Percentiles rank a stretch among this genome's conserved stretches.
These are phyloP conservation scores for Amphichorda felina DNA, from an alignment of 2,329 filamentous ascomycete genomes.

Conservation along the genomic window DNA sequence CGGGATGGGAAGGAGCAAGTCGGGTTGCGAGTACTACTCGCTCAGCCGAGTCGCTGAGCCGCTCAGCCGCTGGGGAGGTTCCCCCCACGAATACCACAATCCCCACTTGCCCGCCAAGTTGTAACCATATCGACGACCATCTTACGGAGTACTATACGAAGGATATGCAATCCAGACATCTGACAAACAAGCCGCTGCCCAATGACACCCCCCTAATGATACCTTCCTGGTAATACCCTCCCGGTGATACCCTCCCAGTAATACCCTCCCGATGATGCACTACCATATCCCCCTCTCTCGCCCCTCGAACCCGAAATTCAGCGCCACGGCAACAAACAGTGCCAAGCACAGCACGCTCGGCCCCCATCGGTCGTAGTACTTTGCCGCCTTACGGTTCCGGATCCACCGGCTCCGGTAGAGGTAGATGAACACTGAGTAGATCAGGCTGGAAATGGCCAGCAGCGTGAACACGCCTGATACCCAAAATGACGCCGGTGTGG, in stretches of 20 bases:
- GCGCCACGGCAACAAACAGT: conserved; percentile 58
- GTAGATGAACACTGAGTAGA: conserved; percentile 77
- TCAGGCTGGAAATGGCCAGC: conserved; percentile 64
- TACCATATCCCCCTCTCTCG: conserved; percentile 45
- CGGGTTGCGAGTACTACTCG: too few relatives aligned
- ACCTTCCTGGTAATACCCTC: too few relatives aligned
- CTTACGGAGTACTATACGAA: too few relatives aligned
- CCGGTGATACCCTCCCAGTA: too few relatives aligned
- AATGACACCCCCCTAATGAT: neutral
- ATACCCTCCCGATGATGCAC: too few relatives aligned
- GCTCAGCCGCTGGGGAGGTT: too few relatives aligned
- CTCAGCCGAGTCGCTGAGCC: too few relatives aligned
- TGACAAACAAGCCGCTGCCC: too few relatives aligned
- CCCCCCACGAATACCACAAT: too few relatives aligned
- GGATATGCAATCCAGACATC: neutral
- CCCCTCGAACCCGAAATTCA: conserved; percentile 77
- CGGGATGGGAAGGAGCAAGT: too few relatives aligned
- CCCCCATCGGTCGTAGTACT: conserved; percentile 84
- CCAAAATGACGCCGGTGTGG: conserved; percentile 47
- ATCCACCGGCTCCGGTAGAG: conserved; percentile 83
- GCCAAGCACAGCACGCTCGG: conserved; percentile 65
- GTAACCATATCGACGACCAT: too few relatives aligned
- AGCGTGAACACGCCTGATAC: conserved; percentile 71
- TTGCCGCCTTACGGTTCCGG: conserved; percentile 68
- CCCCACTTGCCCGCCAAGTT: too few relatives aligned